phyloP scores from a whole-genome alignment of 179 eudicot species.

The Drosera spatulata region DNA sequence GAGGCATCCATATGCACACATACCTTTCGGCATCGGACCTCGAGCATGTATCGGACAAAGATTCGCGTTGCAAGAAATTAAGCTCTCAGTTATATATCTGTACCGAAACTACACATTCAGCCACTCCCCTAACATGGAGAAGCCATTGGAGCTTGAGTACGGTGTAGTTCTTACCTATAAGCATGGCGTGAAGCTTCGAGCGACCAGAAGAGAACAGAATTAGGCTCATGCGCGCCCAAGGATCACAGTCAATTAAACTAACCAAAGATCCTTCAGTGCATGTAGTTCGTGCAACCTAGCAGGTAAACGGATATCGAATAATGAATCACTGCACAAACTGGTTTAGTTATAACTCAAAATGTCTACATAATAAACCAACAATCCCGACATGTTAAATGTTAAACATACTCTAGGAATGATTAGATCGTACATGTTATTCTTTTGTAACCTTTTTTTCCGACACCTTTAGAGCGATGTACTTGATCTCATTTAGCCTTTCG shows the following conservation, averaged over 20 bases:
- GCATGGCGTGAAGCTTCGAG: constrained; percentile 78
- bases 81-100: constrained; percentile 64
- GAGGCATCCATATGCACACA: constrained; percentile 90
- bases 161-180: constrained; percentile 75
- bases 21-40: constrained; percentile 95
- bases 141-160: constrained; percentile 60
- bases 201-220: constrained; percentile 25
- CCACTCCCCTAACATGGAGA: constrained; percentile 82
- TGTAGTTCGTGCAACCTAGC: too few relatives aligned
- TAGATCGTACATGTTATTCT: too few relatives aligned
- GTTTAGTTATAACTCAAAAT: too few relatives aligned
- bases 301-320: too few relatives aligned
- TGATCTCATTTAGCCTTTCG: constrained; percentile 50
- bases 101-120: constrained; percentile 55
- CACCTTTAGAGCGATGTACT: constrained; percentile 50
- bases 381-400: too few relatives aligned
- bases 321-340: too few relatives aligned
- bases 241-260: too few relatives aligned
- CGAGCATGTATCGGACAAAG: constrained; percentile 90
- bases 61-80: constrained; percentile 75
- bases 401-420: too few relatives aligned
- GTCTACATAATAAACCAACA: too few relatives aligned
- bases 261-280: too few relatives aligned
- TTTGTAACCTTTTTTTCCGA: not conserved
- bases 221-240: too few relatives aligned